phyloP scores from a whole-genome alignment of 257 asterid species.

The Orobanche coerulescens region DNA sequence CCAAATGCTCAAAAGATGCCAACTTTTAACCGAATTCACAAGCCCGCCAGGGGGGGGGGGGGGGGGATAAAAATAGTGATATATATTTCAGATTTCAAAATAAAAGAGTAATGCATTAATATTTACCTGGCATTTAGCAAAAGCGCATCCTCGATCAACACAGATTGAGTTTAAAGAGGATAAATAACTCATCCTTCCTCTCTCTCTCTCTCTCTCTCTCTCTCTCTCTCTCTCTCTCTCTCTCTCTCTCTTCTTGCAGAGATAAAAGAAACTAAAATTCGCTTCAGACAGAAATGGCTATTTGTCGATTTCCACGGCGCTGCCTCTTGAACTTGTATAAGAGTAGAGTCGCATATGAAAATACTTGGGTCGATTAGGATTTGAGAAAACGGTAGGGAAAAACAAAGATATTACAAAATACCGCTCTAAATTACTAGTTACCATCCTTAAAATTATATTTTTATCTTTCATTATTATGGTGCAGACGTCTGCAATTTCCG shows the following conservation, averaged over 20 bases:
- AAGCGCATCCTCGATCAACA: slow-evolving; percentile 19
- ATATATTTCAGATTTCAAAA: not conserved
- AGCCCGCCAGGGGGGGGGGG: not conserved
- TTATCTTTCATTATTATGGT: no score
- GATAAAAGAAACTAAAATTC: not conserved
- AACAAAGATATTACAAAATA: no score
- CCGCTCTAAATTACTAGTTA: no score
- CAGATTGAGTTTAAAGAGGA: slow-evolving; percentile 24
- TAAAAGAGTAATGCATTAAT: not conserved
- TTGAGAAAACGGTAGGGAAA: not conserved
- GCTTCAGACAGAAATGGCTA: not conserved
- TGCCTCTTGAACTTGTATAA: no score
- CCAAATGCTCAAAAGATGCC: not conserved
- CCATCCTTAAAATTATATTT: no score
- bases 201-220: no score
- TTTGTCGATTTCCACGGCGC: no score
- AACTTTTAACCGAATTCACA: not conserved
- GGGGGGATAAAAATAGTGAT: no score
- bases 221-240: no score
- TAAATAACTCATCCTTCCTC: slow-evolving; percentile 19
- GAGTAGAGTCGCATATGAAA: not conserved
- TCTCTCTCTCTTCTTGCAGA: no score
- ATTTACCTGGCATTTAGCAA: slow-evolving; percentile 17
- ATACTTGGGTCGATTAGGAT: not conserved
- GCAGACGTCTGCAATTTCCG: no score